phyloP scores from a whole-genome alignment of 2,329 filamentous ascomycete genomes.

The Hypomyces perniciosus region DNA sequence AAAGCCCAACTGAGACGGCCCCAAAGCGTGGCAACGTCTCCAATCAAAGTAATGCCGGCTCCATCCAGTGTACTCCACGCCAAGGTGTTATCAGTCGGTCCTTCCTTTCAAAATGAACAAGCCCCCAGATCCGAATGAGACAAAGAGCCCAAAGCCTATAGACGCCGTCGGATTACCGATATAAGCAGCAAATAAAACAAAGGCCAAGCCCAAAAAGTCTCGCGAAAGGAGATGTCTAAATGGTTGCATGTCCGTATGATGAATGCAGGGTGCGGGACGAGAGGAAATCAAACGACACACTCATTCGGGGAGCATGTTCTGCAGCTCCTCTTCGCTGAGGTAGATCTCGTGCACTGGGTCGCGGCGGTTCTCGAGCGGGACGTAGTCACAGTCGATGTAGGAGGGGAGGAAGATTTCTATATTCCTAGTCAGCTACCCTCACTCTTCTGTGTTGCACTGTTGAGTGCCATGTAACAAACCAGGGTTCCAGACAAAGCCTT shows the following conservation, averaged over 20 bases:
- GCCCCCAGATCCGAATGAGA: neutral
- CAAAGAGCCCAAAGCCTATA: slow-evolving; percentile 3
- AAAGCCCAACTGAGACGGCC: neutral
- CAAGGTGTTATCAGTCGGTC: neutral
- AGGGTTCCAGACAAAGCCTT: slow-evolving; percentile 80
- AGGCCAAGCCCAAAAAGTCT: slow-evolving; percentile 6
- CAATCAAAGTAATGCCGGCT: slow-evolving; percentile 1
- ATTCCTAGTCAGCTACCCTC: neutral
- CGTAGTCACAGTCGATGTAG: slow-evolving; percentile 68
- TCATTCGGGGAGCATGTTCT: slow-evolving; percentile 60
- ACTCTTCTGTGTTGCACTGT: neutral
- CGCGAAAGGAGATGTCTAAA: slow-evolving; percentile 8
- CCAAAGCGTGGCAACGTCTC: neutral
- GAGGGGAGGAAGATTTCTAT: slow-evolving; percentile 75
- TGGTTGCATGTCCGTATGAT: slow-evolving; percentile 4
- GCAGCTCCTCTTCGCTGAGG: slow-evolving; percentile 70
- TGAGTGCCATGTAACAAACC: slow-evolving; percentile 37
- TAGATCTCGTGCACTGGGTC: slow-evolving; percentile 75
- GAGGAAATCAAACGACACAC: neutral
- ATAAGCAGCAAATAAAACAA: slow-evolving; percentile 5
- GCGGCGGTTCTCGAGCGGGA: slow-evolving; percentile 66
- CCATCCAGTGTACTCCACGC: slow-evolving; percentile 5
- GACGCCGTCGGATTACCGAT: slow-evolving; percentile 7
- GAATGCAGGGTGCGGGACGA: slow-evolving; percentile 7
- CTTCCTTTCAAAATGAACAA: slow-evolving; percentile 2